A percentile compares a stretch with the other conserved stretches of the same genome.
These are phyloP conservation scores for Pseudoneurospora amorphoporcata DNA, from an alignment of 495 filamentous ascomycete species.

Conservation along the genomic window DNA sequence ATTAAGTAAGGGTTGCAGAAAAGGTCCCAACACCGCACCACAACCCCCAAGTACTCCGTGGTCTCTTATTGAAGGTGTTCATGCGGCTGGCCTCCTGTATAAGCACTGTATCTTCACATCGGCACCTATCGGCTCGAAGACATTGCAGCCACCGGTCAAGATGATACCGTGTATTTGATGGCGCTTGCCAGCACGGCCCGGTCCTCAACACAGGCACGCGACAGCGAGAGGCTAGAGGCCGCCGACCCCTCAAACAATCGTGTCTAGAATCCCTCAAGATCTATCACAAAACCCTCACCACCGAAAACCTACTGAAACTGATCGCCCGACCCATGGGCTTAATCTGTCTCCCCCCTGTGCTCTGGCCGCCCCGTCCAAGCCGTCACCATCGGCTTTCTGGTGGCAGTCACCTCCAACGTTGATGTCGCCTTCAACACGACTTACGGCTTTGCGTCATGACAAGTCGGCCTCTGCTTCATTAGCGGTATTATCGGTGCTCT, in stretches of 20 bases:
- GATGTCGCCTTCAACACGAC: slow-evolving; percentile 32
- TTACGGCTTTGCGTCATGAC: slow-evolving; percentile 38
- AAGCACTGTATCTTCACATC: neutral
- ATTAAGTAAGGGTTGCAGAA: too few species aligned
- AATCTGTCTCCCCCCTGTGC: slow-evolving; percentile 37
- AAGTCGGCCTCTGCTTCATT: slow-evolving; percentile 41
- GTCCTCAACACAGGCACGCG: neutral
- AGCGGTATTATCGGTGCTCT: slow-evolving; percentile 38
- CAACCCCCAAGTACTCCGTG: neutral
- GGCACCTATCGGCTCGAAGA: neutral
- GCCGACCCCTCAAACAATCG: slow-evolving; percentile 9
- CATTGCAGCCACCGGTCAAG: neutral
- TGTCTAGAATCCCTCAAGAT: slow-evolving; percentile 29
- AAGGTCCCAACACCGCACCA: too few species aligned
- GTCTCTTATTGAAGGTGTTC: neutral
- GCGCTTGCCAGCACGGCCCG: neutral
- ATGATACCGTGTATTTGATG: neutral
- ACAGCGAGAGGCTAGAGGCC: neutral
- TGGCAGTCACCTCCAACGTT: slow-evolving; percentile 43
- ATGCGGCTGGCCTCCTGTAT: neutral
- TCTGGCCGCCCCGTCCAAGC: slow-evolving; percentile 38
- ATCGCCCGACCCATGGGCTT: slow-evolving; percentile 38
- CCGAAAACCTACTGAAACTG: slow-evolving; percentile 36
- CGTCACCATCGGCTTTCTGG: slow-evolving; percentile 44
- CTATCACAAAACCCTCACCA: slow-evolving; percentile 26